Base-by-base conservation (phyloP, 495 filamentous ascomycete species). In the Talaromyces thailandensis region DNA sequence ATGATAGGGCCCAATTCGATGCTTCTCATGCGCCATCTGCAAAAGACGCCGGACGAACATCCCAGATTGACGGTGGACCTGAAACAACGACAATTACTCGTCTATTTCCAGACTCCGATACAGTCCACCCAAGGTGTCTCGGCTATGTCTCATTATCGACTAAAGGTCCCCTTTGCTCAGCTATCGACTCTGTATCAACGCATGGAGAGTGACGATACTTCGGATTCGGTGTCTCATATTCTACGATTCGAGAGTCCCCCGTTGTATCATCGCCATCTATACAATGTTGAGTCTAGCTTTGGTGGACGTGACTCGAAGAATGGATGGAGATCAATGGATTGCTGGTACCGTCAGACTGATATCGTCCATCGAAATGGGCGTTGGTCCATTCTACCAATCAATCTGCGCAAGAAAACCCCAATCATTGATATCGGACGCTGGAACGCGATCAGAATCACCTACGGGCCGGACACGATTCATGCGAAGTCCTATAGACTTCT, bases 331-430 rank as follows among this genome's bases (percentile, higher is more conserved):
- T 84, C 88, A 14, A 73, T 74, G 24, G 85, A 92, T 64, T 72
- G 81, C 8, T 98, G 92, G 92, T 83, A 79, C 45, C 81, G 94
- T 14, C 87, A 88, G 59, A 91, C 90, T 0, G 79, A 88, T 35
- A 82, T 97, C 51, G 76, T 82, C 3, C 79, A 81, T 57, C 71
- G 82, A 61, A 72, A 75, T 0, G 55, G 68, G 26, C 66, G 63
- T 28, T 62, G 68, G 29, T 56, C 58, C 2, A 56, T 58, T n/a
- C 68, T 84, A 1, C 72, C 81, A 0, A 73, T 91, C 0, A 81
- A 80, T 7, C 71, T 93, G 12, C 82, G 76, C 4, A 86, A 83
- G 50, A 63, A 69, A 6, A 71, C 75, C 11, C 77, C 85, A 6
- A 72, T 86, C 28, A 85, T 96, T 60, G 90, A 97, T 73, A 84